Percentiles rank a stretch among this genome's conserved stretches.
Conservation (phyloP, 106 monocot species). For the Dendrobium huoshanense region DNA sequence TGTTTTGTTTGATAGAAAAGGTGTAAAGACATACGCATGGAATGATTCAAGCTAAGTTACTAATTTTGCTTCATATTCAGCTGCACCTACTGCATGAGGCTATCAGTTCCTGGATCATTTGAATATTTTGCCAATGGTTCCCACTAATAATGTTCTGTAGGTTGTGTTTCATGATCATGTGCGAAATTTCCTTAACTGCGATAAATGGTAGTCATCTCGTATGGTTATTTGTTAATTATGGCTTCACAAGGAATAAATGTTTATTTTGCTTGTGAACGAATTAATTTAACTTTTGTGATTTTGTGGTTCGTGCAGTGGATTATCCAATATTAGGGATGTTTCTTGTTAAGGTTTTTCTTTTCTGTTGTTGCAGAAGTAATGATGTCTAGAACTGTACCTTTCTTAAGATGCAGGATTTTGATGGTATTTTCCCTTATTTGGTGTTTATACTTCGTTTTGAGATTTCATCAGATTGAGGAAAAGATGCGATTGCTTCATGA, state of each 20-base stretch:
- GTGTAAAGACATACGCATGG: not conserved
- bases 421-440: not conserved
- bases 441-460: not conserved
- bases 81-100: not conserved
- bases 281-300: not conserved
- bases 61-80: slow-evolving; percentile 1
- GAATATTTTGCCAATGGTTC: not conserved
- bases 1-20: not conserved
- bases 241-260: not conserved
- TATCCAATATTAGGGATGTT: not conserved
- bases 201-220: not conserved
- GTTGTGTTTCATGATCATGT: not conserved
- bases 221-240: not conserved
- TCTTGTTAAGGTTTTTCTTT: not conserved
- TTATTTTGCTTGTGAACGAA: not conserved
- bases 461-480: slow-evolving; percentile 62
- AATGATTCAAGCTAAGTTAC: not conserved
- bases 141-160: not conserved
- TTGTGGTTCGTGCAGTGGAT: not conserved
- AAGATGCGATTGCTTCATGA: slow-evolving; percentile 60
- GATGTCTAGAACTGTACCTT: not conserved
- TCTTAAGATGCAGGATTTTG: not conserved
- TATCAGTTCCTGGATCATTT: not conserved
- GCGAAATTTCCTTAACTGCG: not conserved
- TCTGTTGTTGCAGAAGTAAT: not conserved